These are phyloP conservation scores for Digitaria exilis DNA, from an alignment of 202 grass and related monocot species.

Conservation along the genomic window DNA sequence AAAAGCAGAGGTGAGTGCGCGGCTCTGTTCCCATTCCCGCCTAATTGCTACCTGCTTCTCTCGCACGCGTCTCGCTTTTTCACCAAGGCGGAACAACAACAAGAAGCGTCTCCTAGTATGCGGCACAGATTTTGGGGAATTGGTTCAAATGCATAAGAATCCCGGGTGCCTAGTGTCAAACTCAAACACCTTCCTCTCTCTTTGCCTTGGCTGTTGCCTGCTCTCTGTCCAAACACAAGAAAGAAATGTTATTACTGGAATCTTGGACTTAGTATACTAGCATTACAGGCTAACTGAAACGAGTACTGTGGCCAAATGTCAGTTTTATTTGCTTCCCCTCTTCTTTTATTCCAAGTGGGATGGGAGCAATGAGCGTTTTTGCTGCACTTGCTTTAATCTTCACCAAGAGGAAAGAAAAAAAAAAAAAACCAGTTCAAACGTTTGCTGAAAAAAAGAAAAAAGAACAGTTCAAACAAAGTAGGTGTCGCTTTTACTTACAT, in stretches of 20 bases:
- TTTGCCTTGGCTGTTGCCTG: no score
- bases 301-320: no score
- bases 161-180: no score
- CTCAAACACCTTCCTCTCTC: no score
- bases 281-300: no score
- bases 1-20: conserved; percentile 25
- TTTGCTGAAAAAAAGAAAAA: background rate
- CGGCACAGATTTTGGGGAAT: background rate
- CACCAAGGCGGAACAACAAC: no score
- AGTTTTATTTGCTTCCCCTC: background rate
- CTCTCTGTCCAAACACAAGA: no score
- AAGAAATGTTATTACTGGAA: background rate
- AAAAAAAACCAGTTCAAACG: conserved; percentile 25
- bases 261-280: background rate
- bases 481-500: conserved; percentile 30
- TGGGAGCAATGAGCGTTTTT: background rate
- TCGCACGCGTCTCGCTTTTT: background rate
- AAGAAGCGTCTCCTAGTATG: no score
- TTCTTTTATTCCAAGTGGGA: background rate
- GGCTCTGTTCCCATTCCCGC: background rate
- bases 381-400: background rate
- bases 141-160: no score
- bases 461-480: conserved; percentile 17
- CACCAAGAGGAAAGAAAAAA: background rate
- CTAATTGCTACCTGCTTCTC: no score